A percentile compares a stretch with the other conserved stretches of the same genome.
Evolutionary conservation across 2,329 filamentous ascomycete species (phyloP).

Genomic region (Geosmithia flava): DNA sequence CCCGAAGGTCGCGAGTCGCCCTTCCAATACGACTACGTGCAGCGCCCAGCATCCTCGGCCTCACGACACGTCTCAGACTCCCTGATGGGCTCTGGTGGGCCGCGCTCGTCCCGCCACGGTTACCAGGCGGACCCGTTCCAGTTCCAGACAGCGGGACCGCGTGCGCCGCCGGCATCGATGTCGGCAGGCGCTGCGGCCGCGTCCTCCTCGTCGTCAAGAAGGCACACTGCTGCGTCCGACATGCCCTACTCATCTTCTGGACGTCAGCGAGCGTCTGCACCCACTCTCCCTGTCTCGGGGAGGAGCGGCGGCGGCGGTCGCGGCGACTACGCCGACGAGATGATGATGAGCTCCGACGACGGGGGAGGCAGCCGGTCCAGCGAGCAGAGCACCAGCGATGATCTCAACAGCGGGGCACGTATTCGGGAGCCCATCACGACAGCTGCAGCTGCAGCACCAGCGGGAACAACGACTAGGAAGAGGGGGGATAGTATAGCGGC

Average conservation of each 20-base stretch:
- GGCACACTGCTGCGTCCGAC: conserved; percentile 9
- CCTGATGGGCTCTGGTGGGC: conserved; percentile 16
- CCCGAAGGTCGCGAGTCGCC: conserved; percentile 23
- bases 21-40: conserved; percentile 32
- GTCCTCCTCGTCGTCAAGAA: conserved; percentile 6
- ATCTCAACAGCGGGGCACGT: conserved; percentile 20
- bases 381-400: conserved; percentile 22
- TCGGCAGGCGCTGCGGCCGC: conserved; percentile 16
- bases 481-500: conserved; percentile 7
- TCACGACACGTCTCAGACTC: conserved; percentile 34
- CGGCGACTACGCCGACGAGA: conserved; percentile 10
- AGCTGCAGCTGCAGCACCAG: no score
- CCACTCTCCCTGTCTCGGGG: not conserved
- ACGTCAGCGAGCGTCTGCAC: conserved; percentile 11
- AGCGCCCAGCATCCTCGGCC: conserved; percentile 14
- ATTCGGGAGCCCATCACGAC: conserved; percentile 15
- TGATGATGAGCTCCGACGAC: conserved; percentile 17
- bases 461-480: conserved; percentile 4
- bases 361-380: conserved; percentile 12
- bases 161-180: conserved; percentile 15
- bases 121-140: conserved; percentile 32
- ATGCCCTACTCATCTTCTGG: conserved; percentile 7
- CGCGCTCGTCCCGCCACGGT: conserved; percentile 18
- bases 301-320: conserved; percentile 13
- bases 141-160: conserved; percentile 35